Evolutionary conservation across 768 basidiomycete genomes (phyloP).

Genomic region (Leccinum obscurum): DNA sequence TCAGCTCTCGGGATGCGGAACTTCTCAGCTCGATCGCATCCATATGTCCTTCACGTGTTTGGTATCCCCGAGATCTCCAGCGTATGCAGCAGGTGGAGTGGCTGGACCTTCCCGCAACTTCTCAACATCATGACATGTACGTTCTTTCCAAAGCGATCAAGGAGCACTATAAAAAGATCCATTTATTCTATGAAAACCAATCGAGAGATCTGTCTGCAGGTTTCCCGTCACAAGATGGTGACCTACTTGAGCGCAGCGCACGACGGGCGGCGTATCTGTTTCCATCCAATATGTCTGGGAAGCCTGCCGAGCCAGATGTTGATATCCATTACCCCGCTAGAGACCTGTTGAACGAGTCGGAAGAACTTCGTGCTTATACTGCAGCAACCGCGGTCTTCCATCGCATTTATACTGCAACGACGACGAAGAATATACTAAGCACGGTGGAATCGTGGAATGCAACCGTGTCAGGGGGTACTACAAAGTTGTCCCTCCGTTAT

Average conservation of each 20-base stretch:
- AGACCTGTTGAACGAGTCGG: background rate
- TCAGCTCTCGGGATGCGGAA: conserved; percentile 27
- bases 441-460: conserved; percentile 2
- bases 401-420: background rate
- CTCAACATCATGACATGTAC: conserved; percentile 33
- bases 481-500: conserved; percentile 16
- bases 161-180: conserved; percentile 17
- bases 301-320: background rate
- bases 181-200: conserved; percentile 10
- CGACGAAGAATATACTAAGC: background rate
- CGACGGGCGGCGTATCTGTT: conserved; percentile 12
- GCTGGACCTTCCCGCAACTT: conserved; percentile 21
- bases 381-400: background rate
- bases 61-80: conserved; percentile 16
- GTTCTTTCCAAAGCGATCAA: conserved; percentile 27
- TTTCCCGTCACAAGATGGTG: background rate
- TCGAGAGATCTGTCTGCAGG: background rate
- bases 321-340: conserved; percentile 14
- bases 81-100: conserved; percentile 43
- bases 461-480: background rate
- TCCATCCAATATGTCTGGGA: conserved; percentile 5
- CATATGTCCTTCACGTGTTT: conserved; percentile 31
- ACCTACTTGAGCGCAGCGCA: conserved; percentile 18
- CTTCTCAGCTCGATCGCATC: conserved; percentile 35
- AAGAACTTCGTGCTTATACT: conserved; percentile 8